Evolutionary conservation across 179 eudicot genomes (phyloP), one percentile per base, ranked within the genome.

Genomic region (Patellifolia procumbens): DNA sequence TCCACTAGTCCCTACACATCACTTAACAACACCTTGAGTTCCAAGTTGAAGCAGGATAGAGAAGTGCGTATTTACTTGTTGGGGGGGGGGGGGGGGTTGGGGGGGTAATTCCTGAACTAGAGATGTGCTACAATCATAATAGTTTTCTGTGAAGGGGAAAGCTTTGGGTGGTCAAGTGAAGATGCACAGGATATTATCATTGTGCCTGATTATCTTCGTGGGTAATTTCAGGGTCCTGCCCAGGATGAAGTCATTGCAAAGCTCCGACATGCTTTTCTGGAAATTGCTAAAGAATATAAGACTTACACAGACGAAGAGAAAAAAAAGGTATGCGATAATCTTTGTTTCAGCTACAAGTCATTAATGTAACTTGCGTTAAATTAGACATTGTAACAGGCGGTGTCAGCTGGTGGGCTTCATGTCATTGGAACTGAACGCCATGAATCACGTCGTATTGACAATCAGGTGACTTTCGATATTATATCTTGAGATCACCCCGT

Each of bases 391-490:
- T 46, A 76, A 67, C 85, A 94, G 98, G 99, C 91, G 82, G 90
- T 95, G 13, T 87, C 87, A 72, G 91, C 97, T 67, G 99, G 99
- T 78, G 99, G 99, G 59, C 97, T 95, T 78, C 97, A 95, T 88
- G 99, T 95, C 39, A 85, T 93, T 74, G 99, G 99, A 79, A 90
- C 97, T 62, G 99, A 95, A 81, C 97, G 99, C 73, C 99, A 95
- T 79, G 99, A 95, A 84, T 95, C 99, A 66, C 97, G 99, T 78
- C 93, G 99, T 78, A 92, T 95, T 80, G 99, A 95, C 85, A 95
- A 95, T 85, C 99, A 95, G 97, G 99, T 92, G 72, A 48, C 29
- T 60, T 65, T 35, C 51, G 49, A 76, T 75, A 80, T 77, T 31
- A 59, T 45, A 37, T 19, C 58, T 68, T 46, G 51, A 63, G 8